phyloP scores from a whole-genome alignment of 129 eudicot species.

The Arctium lappa region DNA sequence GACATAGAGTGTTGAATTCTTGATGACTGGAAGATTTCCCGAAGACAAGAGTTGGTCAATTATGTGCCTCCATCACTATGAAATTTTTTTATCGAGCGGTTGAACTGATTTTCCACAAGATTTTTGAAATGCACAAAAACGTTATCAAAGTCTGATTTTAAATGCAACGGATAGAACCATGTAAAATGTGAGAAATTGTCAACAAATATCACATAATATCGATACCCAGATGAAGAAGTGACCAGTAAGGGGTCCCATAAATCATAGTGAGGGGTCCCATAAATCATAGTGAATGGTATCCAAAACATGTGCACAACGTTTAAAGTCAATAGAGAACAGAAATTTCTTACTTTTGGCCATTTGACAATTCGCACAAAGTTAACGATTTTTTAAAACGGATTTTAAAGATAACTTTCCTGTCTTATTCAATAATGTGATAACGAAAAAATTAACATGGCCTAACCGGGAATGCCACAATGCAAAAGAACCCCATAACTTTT shows the following conservation, averaged over 20 bases:
- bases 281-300: constrained; percentile 9
- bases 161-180: not conserved
- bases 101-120: constrained; percentile 8
- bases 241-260: not conserved
- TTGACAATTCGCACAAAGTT: not conserved
- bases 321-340: not conserved
- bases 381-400: not conserved
- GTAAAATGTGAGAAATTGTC: not conserved
- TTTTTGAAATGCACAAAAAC: not conserved
- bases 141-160: not conserved
- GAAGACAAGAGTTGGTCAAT: not conserved
- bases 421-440: not conserved
- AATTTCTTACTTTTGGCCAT: not conserved
- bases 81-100: not conserved
- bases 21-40: not conserved
- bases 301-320: not conserved
- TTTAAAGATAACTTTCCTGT: not conserved
- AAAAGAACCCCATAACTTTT: not conserved
- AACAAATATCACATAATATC: constrained; percentile 13
- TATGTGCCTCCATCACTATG: constrained; percentile 10
- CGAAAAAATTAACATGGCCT: not conserved
- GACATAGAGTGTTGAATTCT: not conserved
- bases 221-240: not conserved
- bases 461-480: not conserved
- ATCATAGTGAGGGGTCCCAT: not conserved